Base-by-base conservation (phyloP, 495 filamentous ascomycete genomes). In the Daldinia caldariorum region DNA sequence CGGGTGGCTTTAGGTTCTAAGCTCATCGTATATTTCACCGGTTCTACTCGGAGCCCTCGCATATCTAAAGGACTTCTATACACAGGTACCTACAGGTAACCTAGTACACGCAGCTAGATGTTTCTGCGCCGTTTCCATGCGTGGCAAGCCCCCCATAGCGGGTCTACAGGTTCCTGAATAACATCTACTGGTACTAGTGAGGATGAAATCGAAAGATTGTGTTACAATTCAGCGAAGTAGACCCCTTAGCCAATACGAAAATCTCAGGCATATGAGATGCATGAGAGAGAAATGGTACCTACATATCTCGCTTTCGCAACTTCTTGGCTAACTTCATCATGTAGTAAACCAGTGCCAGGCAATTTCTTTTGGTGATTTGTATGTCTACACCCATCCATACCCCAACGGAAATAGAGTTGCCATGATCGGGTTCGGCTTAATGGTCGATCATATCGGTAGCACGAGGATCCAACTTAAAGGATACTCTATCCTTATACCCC, bases 391-490 rank as follows among this genome's bases (percentile, higher is more conserved):
- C 16, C 12, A 18, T 63, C 37, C 56, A 12, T 43, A 18, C 54
- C 56, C 58, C 49, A 41, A 47, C n/a, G 32, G 31, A 51, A 32
- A 31, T 59, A 26, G 20, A 47, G 18, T 53, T 53, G 31, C 29
- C 64, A 55, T 18, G 56, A 68, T 67, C 22, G 10, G 20, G 51
- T 49, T 31, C 14, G 34, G 41, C 60, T 68, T 72, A 66, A 51
- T 49, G 14, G 57, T 35, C 62, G 70, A 69, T 72, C 70, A 65
- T 72, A 66, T 57, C n/a, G 61, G 70, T 72, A 37, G 55, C 70
- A 72, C 69, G 55, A 61, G 65, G 61, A 72, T 72, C 50, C 6
- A 61, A 53, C 65, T 56, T 62, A 63, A 61, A 68, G 60, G 57
- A 61, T 35, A 45, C 63, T 60, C 63, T 26, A 43, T 64, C 55